Conservation (phyloP, 305 asterid species). For the Vinca major region DNA sequence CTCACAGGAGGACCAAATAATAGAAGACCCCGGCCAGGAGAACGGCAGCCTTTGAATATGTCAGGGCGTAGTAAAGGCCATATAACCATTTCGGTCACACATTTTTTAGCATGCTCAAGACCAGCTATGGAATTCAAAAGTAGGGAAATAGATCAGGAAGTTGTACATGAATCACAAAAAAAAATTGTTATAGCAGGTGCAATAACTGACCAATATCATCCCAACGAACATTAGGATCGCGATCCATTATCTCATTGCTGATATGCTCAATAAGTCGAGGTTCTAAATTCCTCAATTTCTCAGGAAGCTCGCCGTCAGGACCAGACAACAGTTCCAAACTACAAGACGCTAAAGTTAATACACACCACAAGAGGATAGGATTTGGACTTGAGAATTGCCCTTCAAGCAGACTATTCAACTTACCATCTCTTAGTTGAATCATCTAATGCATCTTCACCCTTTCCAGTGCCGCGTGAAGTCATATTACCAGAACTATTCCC, state of each 20-base stretch:
- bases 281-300: slow-evolving; percentile 82
- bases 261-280: slow-evolving; percentile 90
- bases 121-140: slow-evolving; percentile 50
- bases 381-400: neutral
- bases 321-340: slow-evolving; percentile 87
- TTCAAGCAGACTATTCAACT: slow-evolving; percentile 8
- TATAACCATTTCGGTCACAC: slow-evolving; percentile 97
- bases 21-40: slow-evolving; percentile 99
- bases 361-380: neutral
- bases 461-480: slow-evolving; percentile 57
- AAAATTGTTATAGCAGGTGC: neutral
- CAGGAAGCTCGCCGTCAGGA: slow-evolving; percentile 97
- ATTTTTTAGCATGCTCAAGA: slow-evolving; percentile 94
- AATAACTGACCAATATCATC: slow-evolving; percentile 66
- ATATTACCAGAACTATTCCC: slow-evolving; percentile 55
- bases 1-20: slow-evolving; percentile 99
- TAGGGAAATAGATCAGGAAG: slow-evolving; percentile 7
- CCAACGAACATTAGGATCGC: slow-evolving; percentile 99
- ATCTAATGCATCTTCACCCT: slow-evolving; percentile 72
- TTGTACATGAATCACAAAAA: neutral
- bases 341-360: slow-evolving; percentile 22
- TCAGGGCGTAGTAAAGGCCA: slow-evolving; percentile 97
- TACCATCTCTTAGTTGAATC: slow-evolving; percentile 89
- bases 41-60: slow-evolving; percentile 93
- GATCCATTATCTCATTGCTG: slow-evolving; percentile 97